Evolutionary conservation across 2,329 filamentous ascomycete genomes (phyloP), one percentile per base, ranked within the genome.

Genomic region (Penicillium sp.): DNA sequence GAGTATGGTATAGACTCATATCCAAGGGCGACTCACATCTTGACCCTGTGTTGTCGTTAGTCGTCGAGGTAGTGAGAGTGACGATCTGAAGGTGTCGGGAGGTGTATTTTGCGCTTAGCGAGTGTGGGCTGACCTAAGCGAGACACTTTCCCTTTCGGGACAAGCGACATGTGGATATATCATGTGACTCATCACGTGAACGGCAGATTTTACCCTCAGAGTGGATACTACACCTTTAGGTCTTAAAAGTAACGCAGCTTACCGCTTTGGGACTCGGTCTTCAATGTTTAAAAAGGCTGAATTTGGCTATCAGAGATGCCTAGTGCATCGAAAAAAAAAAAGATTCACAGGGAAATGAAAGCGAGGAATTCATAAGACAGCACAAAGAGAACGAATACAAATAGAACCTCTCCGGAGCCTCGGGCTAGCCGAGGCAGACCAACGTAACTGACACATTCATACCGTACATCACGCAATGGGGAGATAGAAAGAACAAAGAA

Each of bases 1-100:
- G 16, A 20, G 41, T 44, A 7, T 28, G 14, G 20, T 5, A 16
- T 36, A 14, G 13, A 25, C 5, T n/a, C 13, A 42, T 40, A 41
- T 39, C n/a, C 39, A 46, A 44, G 43, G 38, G 42, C 41, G 38
- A 74, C 73, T 74, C 61, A 75, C 73, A 75, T 75, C 72, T 73
- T 75, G 73, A 72, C 70, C 73, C 72, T 74, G 70, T 70, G 71
- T 71, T 72, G 69, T 74, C 70, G 72, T 75, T 74, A 74, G 72
- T 74, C 67, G 71, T 71, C 69, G 70, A 69, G 67, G 70, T 72
- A 67, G 65, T 73, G 67, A 65, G 68, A 70, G 61, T 66, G 66
- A 69, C 68, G 67, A 69, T 71, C 65, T 63, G 68, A 66, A 67
- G 65, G 64, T 66, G 62, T 61, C 56, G 56, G 63, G 55, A 60